These are phyloP conservation scores for Fusarium sp. DNA, from an alignment of 2,329 filamentous ascomycete genomes.

Conservation along the genomic window DNA sequence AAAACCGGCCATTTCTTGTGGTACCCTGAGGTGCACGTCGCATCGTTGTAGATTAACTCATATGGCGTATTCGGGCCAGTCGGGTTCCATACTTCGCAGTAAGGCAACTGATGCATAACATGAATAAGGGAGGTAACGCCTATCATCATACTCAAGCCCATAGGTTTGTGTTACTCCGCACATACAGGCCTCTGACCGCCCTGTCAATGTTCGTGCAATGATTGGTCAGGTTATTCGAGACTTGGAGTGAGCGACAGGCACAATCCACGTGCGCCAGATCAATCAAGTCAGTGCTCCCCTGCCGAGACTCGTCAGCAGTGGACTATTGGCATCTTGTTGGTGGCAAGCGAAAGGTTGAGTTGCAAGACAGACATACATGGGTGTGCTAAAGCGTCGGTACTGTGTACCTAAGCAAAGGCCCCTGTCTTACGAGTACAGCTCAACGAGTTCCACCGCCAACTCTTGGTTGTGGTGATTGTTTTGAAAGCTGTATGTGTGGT, in stretches of 20 bases:
- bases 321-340: conserved; percentile 16
- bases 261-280: conserved; percentile 40
- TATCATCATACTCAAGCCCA: neutral
- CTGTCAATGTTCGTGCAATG: conserved; percentile 16
- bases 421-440: conserved; percentile 6
- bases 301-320: conserved; percentile 36
- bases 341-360: conserved; percentile 18
- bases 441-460: conserved; percentile 45
- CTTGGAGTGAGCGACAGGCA: conserved; percentile 36
- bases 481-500: neutral
- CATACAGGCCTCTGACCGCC: conserved; percentile 36
- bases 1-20: no score
- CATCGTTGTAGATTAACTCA: neutral
- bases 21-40: no score
- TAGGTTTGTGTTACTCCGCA: conserved; percentile 5
- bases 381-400: conserved; percentile 22
- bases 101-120: conserved; percentile 8
- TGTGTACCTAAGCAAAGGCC: no score
- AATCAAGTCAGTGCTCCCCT: conserved; percentile 26
- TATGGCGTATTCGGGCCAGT: neutral
- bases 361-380: conserved; percentile 30
- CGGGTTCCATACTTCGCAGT: conserved; percentile 2
- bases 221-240: conserved; percentile 30
- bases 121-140: conserved; percentile 2
- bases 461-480: conserved; percentile 12